phyloP scores from a whole-genome alignment of 768 basidiomycete species.

The Pleurotus sapidus region DNA sequence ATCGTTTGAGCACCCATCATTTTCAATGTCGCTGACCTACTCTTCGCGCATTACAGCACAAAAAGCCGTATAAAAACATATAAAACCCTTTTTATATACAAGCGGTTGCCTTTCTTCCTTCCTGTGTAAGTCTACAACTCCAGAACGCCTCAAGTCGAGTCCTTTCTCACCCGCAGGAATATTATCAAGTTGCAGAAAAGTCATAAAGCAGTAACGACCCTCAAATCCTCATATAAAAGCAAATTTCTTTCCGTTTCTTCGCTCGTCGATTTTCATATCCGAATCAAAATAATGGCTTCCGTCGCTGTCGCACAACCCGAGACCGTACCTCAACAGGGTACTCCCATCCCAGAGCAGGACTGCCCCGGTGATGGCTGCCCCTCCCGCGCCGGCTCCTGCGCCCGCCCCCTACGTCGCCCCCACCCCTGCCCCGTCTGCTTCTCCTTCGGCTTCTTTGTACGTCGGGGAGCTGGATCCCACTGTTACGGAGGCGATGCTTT shows the following conservation, averaged over 20 bases:
- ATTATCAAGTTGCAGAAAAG: slow-evolving; percentile 62
- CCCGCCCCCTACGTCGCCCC: slow-evolving; percentile 61
- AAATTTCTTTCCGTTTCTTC: slow-evolving; percentile 11
- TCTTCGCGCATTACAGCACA: slow-evolving; percentile 34
- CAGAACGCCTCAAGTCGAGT: slow-evolving; percentile 9
- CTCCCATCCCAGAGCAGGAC: slow-evolving; percentile 14
- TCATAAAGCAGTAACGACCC: slow-evolving; percentile 93
- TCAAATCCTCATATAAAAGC: slow-evolving; percentile 38
- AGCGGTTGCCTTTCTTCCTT: slow-evolving; percentile 72
- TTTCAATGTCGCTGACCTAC: slow-evolving; percentile 12
- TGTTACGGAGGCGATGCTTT: slow-evolving; percentile 99
- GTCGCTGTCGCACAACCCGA: slow-evolving; percentile 52
- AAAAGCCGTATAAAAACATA: slow-evolving; percentile 69
- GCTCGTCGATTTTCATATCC: neutral
- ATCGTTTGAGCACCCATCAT: neutral
- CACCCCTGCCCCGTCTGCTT: slow-evolving; percentile 49
- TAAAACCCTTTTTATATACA: slow-evolving; percentile 59
- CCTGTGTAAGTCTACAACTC: slow-evolving; percentile 48
- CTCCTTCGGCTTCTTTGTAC: slow-evolving; percentile 92
- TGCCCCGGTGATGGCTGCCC: slow-evolving; percentile 43
- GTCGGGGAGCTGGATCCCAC: slow-evolving; percentile 98
- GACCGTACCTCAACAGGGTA: slow-evolving; percentile 39
- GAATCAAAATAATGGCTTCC: slow-evolving; percentile 51
- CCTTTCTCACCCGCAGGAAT: neutral
- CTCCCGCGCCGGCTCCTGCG: slow-evolving; percentile 40